Conservation (phyloP, 208 protist species). For the Wallacemonas sp. region DNA sequence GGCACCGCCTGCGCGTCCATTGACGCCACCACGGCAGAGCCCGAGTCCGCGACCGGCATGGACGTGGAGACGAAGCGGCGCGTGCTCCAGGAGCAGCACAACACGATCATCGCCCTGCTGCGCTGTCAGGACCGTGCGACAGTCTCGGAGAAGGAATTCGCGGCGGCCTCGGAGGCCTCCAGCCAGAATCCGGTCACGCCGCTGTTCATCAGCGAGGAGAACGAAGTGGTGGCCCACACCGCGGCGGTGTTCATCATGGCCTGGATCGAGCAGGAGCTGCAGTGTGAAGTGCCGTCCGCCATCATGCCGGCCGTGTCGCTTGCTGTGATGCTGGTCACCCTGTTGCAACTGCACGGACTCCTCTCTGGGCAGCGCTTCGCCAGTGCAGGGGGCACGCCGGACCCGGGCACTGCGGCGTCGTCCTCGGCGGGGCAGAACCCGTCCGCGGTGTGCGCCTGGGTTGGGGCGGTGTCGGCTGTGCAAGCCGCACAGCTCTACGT, state of each 20-base stretch:
- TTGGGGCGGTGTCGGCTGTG: not conserved
- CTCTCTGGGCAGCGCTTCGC: not conserved
- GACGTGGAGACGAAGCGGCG: not conserved
- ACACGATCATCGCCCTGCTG: conserved; percentile 32
- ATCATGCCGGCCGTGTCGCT: conserved; percentile 11
- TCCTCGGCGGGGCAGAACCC: not conserved
- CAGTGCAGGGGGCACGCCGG: too few species aligned
- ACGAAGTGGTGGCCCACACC: conserved; percentile 6
- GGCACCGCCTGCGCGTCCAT: not conserved
- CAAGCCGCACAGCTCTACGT: conserved; percentile 7
- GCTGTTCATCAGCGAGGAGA: conserved; percentile 12
- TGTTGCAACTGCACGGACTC: not conserved
- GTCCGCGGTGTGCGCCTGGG: not conserved
- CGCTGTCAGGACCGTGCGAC: conserved; percentile 37
- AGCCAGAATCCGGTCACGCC: conserved; percentile 7
- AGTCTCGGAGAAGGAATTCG: conserved; percentile 2
- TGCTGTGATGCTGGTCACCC: not conserved
- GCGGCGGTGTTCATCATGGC: conserved; percentile 21
- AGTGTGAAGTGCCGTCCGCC: conserved; percentile 1
- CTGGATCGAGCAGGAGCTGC: conserved; percentile 43
- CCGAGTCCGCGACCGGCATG: not conserved
- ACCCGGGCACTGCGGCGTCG: too few species aligned
- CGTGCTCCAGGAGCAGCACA: not conserved
- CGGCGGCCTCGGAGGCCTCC: conserved; percentile 1
- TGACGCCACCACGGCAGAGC: not conserved